Conservation (phyloP, 139 green algal species). For the Limnomonas spitsbergensis region DNA sequence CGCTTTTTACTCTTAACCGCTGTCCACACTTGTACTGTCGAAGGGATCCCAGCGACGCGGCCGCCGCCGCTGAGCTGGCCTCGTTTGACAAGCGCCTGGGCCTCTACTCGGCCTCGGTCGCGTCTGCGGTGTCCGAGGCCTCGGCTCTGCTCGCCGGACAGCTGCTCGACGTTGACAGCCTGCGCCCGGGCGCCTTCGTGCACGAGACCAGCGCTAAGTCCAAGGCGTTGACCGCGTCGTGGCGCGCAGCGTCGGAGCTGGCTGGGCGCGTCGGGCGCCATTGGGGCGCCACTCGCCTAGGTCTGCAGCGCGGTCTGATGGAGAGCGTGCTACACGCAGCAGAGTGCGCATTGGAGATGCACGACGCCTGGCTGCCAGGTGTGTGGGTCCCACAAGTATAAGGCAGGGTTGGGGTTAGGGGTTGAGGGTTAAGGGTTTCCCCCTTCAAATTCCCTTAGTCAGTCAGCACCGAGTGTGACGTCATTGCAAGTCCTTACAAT, state of each 20-base stretch:
- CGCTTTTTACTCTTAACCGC: too few relatives aligned
- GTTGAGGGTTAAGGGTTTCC: too few relatives aligned
- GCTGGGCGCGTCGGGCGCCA: not conserved
- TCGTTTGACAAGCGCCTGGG: not conserved
- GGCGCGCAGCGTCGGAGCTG: not conserved
- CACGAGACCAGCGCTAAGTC: slow-evolving; percentile 13
- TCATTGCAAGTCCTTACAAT: too few relatives aligned
- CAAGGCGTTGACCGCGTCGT: not conserved
- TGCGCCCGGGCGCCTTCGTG: not conserved
- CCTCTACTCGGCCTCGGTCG: not conserved
- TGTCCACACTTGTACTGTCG: too few relatives aligned
- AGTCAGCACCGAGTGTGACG: too few relatives aligned
- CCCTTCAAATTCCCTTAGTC: too few relatives aligned
- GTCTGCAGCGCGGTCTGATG: not conserved
- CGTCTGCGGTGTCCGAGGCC: not conserved
- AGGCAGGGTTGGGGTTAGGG: too few relatives aligned
- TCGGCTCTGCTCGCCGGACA: not conserved
- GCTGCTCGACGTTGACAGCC: not conserved
- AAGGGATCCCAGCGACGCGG: slow-evolving; percentile 1
- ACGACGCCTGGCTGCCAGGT: slow-evolving; percentile 7
- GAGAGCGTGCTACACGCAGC: slow-evolving; percentile 10
- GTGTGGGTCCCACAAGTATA: not conserved
- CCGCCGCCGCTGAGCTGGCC: not conserved
- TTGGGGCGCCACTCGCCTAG: not conserved
- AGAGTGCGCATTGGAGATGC: not conserved